A percentile compares a stretch with the other conserved stretches of the same genome.
Conservation (phyloP, 768 basidiomycete genomes). For the Boletus speciosus region DNA sequence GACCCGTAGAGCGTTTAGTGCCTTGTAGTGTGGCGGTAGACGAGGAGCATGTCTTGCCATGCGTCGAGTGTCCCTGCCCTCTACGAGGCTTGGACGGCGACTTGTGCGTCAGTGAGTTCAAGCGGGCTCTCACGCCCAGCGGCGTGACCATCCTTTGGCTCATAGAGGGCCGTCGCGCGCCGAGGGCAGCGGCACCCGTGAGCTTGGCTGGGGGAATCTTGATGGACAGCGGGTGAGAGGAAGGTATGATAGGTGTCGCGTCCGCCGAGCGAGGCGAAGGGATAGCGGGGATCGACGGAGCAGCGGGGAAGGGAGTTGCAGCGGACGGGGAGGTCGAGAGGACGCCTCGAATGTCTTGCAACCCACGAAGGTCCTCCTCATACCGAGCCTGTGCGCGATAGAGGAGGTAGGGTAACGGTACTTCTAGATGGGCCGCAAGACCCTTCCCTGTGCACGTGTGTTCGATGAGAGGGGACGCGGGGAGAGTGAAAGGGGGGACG, state of each 20-base stretch:
- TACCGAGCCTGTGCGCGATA: slow-evolving; percentile 82
- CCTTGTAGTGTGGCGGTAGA: slow-evolving; percentile 71
- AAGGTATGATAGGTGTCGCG: slow-evolving; percentile 11
- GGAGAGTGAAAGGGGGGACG: slow-evolving; percentile 27
- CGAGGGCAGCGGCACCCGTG: slow-evolving; percentile 1
- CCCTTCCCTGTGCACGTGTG: slow-evolving; percentile 62
- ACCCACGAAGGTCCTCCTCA: slow-evolving; percentile 77
- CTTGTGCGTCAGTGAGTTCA: slow-evolving; percentile 63
- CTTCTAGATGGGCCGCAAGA: slow-evolving; percentile 72
- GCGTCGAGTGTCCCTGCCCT: slow-evolving; percentile 4
- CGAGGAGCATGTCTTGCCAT: slow-evolving; percentile 56
- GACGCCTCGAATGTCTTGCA: slow-evolving; percentile 67
- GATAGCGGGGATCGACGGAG: slow-evolving; percentile 12
- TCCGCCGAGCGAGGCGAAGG: slow-evolving; percentile 14
- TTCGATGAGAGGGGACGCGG: background rate
- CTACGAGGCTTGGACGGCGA: slow-evolving; percentile 36
- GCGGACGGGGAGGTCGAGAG: slow-evolving; percentile 42
- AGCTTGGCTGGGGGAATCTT: slow-evolving; percentile 21
- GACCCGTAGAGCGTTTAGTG: slow-evolving; percentile 28
- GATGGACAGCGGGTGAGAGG: slow-evolving; percentile 22
- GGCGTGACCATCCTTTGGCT: slow-evolving; percentile 52
- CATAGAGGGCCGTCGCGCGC: slow-evolving; percentile 30
- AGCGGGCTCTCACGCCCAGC: slow-evolving; percentile 63
- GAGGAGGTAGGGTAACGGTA: slow-evolving; percentile 80
- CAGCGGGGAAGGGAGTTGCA: slow-evolving; percentile 26